Base-by-base conservation (phyloP, 139 green algal species). In the Picochlorum sp. region DNA sequence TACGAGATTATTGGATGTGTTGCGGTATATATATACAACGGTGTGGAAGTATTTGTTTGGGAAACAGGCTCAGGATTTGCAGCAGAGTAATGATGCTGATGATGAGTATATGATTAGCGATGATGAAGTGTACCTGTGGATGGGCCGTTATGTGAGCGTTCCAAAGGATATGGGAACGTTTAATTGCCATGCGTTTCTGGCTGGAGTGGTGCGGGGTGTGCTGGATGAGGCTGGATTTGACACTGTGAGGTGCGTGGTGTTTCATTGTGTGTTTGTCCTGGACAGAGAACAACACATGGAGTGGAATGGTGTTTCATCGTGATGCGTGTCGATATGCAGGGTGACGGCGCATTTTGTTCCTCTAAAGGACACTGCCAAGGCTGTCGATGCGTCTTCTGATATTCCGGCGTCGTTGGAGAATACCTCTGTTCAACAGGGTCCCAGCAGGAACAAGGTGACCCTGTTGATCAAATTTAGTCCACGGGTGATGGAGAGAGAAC, bases 51-150 rank as follows among this genome's bases (percentile, higher is more conserved):
- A 86, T 63, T 59, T 98, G 34, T 98, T 98, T 80, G 90, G 91
- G 26, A 91, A 91, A 62, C 71, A 80, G 15, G 93, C 93, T 6
- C 82, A 93, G n/a, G 91, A 95, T 66, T 74, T 98, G 64, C 89
- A 98, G 80, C 91, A 97, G 72, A 86, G 81, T 60, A 96, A 90
- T 49, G 81, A 92, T 76, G 85, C 85, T 3, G 90, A 96, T 57
- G 89, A 97, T 69, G 91, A 97, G 76, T 97, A 95, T 78, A 94
- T 96, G 86, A 96, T 98, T 69, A 90, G 69, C 45, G 93, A 98
- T 77, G 74, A 77, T 45, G 87, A 98, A 63, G 47, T 21, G 47
- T 54, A 41, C 34, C 77, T 96, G 30, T 80, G 88, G 15, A 65
- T 98, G 11, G 91, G 81, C 54, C 83, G 77, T 69, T 97, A 83